Evolutionary conservation across 2,329 filamentous ascomycete species (phyloP).

Genomic region (Paecilomyces sp.): DNA sequence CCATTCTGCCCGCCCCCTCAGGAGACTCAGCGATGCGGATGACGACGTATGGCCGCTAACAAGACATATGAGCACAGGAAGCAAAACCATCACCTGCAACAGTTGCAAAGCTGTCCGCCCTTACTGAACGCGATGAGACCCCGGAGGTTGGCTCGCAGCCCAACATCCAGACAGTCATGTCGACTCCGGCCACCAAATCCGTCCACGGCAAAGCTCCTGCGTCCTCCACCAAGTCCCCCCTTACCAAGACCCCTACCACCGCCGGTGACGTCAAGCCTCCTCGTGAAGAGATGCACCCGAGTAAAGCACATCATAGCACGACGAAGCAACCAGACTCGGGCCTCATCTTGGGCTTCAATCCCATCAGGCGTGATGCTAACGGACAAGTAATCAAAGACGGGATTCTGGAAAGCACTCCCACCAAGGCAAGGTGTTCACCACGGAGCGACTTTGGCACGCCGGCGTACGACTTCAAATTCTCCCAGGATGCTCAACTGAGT

Average conservation of each 20-base stretch:
- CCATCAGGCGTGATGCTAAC: constrained; percentile 50
- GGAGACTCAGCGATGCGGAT: background rate
- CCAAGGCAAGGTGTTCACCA: constrained; percentile 29
- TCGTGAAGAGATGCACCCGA: constrained; percentile 83
- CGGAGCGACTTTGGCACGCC: constrained; percentile 34
- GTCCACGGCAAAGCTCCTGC: constrained; percentile 22
- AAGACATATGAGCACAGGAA: constrained; percentile 13
- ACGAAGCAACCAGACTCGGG: constrained; percentile 72
- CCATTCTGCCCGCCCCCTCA: background rate
- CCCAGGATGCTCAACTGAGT: constrained; percentile 38
- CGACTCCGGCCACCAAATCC: constrained; percentile 10
- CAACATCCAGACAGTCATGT: constrained; percentile 13
- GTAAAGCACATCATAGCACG: constrained; percentile 67
- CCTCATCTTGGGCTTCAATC: constrained; percentile 72
- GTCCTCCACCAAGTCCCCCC: constrained; percentile 16
- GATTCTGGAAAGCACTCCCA: constrained; percentile 31
- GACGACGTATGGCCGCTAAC: constrained; percentile 1
- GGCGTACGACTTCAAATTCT: constrained; percentile 40
- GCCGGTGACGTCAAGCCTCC: constrained; percentile 62
- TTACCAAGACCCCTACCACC: constrained; percentile 36
- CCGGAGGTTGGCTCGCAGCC: constrained; percentile 23
- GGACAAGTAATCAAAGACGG: constrained; percentile 26
- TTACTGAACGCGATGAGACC: constrained; percentile 42
- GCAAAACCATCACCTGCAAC: constrained; percentile 13
- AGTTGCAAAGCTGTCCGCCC: constrained; percentile 31